phyloP scores from a whole-genome alignment of 106 monocot species.

The Hemerocallis citrina region DNA sequence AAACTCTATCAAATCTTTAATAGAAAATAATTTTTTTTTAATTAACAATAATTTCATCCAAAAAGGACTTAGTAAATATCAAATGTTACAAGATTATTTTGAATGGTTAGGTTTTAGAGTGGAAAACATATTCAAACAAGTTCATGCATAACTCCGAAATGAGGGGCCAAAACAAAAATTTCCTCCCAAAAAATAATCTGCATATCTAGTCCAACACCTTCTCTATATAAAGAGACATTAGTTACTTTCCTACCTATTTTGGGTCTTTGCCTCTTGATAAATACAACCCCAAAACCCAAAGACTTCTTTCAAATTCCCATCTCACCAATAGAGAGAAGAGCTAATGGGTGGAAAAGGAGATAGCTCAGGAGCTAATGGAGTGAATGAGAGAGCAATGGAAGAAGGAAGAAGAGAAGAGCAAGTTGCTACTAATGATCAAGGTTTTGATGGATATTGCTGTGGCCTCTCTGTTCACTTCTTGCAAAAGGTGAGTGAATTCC shows the following conservation, averaged over 20 bases:
- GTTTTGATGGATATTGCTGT: background rate
- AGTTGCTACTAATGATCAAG: background rate
- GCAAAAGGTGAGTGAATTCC: conserved; percentile 5
- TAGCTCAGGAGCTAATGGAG: conserved; percentile 10
- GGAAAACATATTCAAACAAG: background rate
- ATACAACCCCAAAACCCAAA: background rate
- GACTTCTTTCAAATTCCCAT: background rate
- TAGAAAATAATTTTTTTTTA: too few species aligned
- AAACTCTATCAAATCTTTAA: too few species aligned
- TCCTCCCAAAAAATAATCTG: too few species aligned
- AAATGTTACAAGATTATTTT: too few species aligned
- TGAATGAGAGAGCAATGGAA: conserved; percentile 4
- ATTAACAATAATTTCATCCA: too few species aligned
- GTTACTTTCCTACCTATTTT: background rate
- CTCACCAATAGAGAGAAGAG: conserved; percentile 3
- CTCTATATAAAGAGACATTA: background rate
- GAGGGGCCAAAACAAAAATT: too few species aligned
- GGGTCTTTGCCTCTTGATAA: background rate
- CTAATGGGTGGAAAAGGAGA: conserved; percentile 12
- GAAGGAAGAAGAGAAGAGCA: conserved; percentile 1
- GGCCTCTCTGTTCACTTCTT: conserved; percentile 7
- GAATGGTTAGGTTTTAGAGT: background rate
- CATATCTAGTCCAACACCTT: too few species aligned
- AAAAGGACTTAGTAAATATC: too few species aligned
- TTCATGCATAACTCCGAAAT: too few species aligned